Evolutionary conservation across 2,329 filamentous ascomycete species (phyloP), one percentile per base, ranked within the genome.

Genomic region (Sporothrix protearum): DNA sequence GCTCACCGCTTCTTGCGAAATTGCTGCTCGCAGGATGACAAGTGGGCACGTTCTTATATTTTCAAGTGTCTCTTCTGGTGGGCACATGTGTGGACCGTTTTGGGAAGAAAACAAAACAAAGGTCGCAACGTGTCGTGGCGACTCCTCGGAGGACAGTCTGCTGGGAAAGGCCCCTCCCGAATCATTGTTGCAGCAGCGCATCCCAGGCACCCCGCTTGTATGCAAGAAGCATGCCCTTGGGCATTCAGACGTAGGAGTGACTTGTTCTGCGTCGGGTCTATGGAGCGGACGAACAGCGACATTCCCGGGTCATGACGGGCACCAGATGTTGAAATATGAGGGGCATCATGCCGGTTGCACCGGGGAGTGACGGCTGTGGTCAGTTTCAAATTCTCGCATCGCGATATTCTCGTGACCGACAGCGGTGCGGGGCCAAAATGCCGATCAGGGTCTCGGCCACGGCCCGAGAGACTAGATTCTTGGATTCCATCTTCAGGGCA

Each of bases 201-300:
- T 36, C 30, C 59, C n/a, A 2, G 8, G 4, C 59, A 25, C 61
- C 16, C 67, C 22, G 45, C 64, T 39, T 28, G 28, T 36, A 45
- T 68, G 66, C 66, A 55, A 68, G n/a, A 55, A 57, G 28, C 22
- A 36, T 36, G 12, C n/a, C 5, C n/a, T 57, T 69, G 67, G 67
- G 67, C 51, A 69, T 39, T 36, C 57, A 69, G 67, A 25, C 67
- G n/a, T 36, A 42, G 12, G 51, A 33, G 33, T 45, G 49, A 19
- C 22, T 57, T 49, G 42, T 6, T 45, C 63, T 9, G 16, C 42
- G 4, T n/a, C 25, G 63, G 25, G 10, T 28, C 25, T 9, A n/a
- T 28, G 61, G 61, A 33, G 42, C 14, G 7, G 14, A 14, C 28
- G 14, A 16, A 4, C 39, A 49, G 10, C 22, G 12, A 9, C 59